Evolutionary conservation across 2,329 filamentous ascomycete genomes (phyloP), one percentile per base, ranked within the genome.

Genomic region (Monilinia laxa): DNA sequence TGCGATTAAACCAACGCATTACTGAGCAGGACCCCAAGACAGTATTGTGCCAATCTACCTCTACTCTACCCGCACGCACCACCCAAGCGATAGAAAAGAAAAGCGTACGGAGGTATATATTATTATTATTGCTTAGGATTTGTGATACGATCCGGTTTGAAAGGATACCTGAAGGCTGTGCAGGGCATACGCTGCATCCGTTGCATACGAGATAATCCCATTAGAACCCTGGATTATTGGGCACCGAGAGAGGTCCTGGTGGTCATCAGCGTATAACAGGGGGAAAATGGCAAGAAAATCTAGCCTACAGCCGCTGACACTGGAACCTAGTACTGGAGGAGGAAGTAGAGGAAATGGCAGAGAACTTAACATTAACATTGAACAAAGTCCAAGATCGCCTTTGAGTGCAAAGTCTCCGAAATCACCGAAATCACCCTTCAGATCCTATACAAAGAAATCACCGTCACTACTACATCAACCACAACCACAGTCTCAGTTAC

Each of bases 281-380:
- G 70, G 69, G 60, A 69, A 49, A 49, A 76, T 76, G 74, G 71
- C 70, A 28, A 71, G 73, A 67, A 76, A 75, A 70, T 67, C 71
- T 40, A 68, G 64, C 45, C 74, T 73, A 64, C 71, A 75, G 70
- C 73, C 75, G 69, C 73, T 76, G 71, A 75, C 70, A 68, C 73
- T 76, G 63, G 63, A 65, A 53, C 63, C 63, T 18, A 42, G 47
- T 31, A 65, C 45, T 67, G 12, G 56, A 65, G 42, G 63, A 66
- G 28, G 68, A 71, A 49, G 57, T 69, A 38, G 62, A 66, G 65
- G 45, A 9, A 63, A 60, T 42, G 62, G 64, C 62, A 65, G 51
- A 55, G 62, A 65, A 31, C n/a, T 64, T 35, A 35, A 35, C 49
- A 54, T 65, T 49, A 53, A 53, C 45, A 60, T 28, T 60, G 66